Evolutionary conservation across 139 green algal genomes (phyloP), one percentile per base, ranked within the genome.

Genomic region (Chlorella vulgaris): DNA sequence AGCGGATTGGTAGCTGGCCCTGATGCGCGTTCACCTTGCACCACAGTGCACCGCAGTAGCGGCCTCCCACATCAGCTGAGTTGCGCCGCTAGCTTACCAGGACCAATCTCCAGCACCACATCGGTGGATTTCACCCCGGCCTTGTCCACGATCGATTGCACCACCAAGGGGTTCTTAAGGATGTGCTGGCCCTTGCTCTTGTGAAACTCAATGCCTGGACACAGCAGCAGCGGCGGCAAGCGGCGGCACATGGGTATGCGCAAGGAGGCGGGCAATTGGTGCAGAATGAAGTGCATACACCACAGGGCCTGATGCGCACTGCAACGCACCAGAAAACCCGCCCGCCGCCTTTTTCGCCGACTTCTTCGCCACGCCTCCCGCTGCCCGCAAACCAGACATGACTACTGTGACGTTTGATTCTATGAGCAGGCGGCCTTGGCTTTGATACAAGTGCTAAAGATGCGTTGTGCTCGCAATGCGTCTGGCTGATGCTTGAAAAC

Each of bases 121-220:
- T 99, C 97, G 15, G 97, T 99, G 65, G 58, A 85, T 81, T 99
- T 99, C 26, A 99, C 69, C n/a, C 96, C 96, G 10, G 93, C 86
- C 87, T 98, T 99, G 67, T 98, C 92, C 15, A 99, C 94, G 53
- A 99, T 99, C 22, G 94, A 90, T 67, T 98, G 89, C 28, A 98
- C 93, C 18, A 99, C 92, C 76, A 97, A 73, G 1, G 97, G 96
- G 83, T 99, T 99, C 78, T 98, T 98, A 13, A 99, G 83, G 67
- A 99, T 99, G 74, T 99, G 97, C 94, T 99, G 97, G 15, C 97
- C 97, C 69, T 97, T 98, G 85, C 87, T 94, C 85, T 99, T 99
- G 68, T 98, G 92, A 67, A 99, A 99, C 87, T 99, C 94, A 28
- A 99, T 93, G 61, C 95, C 96, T 96, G 90, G 51, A 67, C 1